Percentiles rank a stretch among this genome's conserved stretches.
Conservation (phyloP, 768 basidiomycete genomes). For the Pleurotus salmoneostramineus region DNA sequence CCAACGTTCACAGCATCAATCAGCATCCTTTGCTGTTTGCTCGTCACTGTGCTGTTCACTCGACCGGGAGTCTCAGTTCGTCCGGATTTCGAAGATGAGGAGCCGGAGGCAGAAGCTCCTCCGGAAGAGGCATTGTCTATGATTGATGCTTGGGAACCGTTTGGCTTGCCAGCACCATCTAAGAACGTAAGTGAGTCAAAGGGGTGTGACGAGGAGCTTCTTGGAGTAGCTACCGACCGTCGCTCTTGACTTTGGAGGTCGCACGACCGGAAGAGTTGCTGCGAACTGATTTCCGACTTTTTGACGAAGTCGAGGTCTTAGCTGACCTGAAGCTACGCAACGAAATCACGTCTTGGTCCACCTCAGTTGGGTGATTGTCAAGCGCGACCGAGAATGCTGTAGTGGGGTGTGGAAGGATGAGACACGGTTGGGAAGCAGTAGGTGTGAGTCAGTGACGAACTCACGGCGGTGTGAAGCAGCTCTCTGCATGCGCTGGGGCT, state of each 20-base stretch:
- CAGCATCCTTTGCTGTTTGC: slow-evolving; percentile 1
- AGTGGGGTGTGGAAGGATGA: not conserved
- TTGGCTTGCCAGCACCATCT: no score
- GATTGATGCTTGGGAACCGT: not conserved
- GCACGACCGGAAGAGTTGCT: not conserved
- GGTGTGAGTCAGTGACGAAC: not conserved
- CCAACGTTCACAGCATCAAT: not conserved
- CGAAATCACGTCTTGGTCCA: not conserved
- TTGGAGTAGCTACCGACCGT: not conserved
- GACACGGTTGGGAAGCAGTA: not conserved
- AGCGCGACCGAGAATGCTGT: not conserved
- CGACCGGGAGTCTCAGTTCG: not conserved
- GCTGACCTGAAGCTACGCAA: not conserved
- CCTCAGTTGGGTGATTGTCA: not conserved
- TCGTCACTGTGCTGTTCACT: slow-evolving; percentile 1
- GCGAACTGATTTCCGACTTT: not conserved
- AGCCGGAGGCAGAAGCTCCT: not conserved
- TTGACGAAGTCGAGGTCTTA: not conserved
- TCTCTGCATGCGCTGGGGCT: not conserved
- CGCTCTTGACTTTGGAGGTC: not conserved
- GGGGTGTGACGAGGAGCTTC: not conserved
- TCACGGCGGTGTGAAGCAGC: not conserved
- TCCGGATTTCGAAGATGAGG: not conserved
- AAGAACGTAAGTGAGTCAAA: not conserved
- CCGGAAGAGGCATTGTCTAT: not conserved